Evolutionary conservation across 1,284 basidiomycete species (phyloP), one percentile per base, ranked within the genome.

Genomic region (Takashimella tepidaria): DNA sequence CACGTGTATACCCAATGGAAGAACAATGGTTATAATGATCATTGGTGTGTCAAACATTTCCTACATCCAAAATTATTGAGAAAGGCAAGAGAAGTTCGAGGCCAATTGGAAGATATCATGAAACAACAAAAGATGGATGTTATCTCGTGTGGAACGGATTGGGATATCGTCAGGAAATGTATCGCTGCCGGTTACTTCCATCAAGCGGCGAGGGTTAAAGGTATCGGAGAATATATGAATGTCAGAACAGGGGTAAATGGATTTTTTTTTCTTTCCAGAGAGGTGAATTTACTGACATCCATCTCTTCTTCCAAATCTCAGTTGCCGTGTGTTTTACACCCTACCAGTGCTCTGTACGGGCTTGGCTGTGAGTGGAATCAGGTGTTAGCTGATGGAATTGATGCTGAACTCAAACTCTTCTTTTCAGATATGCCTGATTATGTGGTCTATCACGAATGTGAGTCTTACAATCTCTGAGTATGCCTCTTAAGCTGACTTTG

Each of bases 1-100:
- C 96, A 98, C 70, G 93, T 98, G 6, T 99, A 95, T 78, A 89
- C 89, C 52, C 93, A 97, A 72, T 98, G 96, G 96, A 93, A 95
- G 77, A 85, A 83, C 62, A 95, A 98, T 74, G 86, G 87, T 3
- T 91, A 82, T 76, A 86, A 89, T 23, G 96, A 99, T 67, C 86
- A 90, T 43, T 98, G 96, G 96, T 86, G 84, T 19, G 84, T 90
- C 76, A 83, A 87, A 31, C 96, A 99, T 75, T 98, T 98, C 77
- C 73, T 98, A 51, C 96, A 99, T 71, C 91, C 92, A 0, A 98
- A 98, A 75, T 81, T 97, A 40, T 81, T 99, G 23, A 81, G 93
- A 49, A 99, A 98, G 75, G 91, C 90, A 1, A 82, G 93, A 23
- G 96, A 99, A 77, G 96, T 99, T n/a, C 84, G 96, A 27, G 83